phyloP scores from a whole-genome alignment of 1,284 basidiomycete genomes.

The Rhodotorula glutinis region DNA sequence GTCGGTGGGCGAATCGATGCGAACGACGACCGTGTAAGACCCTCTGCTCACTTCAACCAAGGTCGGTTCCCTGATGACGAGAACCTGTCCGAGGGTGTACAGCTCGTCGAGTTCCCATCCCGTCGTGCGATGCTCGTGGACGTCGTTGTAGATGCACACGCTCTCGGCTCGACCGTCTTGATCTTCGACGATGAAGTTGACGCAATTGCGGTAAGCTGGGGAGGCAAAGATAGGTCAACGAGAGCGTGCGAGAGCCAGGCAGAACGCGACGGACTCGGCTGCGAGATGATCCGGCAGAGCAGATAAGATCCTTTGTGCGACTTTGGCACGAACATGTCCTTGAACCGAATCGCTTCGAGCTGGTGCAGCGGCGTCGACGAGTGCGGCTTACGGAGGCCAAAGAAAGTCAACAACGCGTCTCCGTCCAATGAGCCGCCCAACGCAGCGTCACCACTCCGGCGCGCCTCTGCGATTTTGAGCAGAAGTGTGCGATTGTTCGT shows the following conservation, averaged over 20 bases:
- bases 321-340: not conserved
- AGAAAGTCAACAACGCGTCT: not conserved
- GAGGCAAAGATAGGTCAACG: too few species aligned
- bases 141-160: conserved; percentile 47
- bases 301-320: conserved; percentile 1
- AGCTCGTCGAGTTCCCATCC: conserved; percentile 43
- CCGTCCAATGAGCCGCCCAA: too few species aligned
- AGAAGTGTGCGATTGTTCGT: too few species aligned
- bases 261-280: not conserved
- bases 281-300: conserved; percentile 1
- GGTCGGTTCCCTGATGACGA: conserved; percentile 49
- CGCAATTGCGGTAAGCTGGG: not conserved
- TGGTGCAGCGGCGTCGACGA: not conserved
- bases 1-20: conserved; percentile 44
- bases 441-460: not conserved
- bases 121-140: conserved; percentile 28
- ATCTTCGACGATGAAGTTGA: conserved; percentile 5
- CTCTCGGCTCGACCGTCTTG: conserved; percentile 11
- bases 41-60: conserved; percentile 27
- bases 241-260: rapidly evolving
- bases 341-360: conserved; percentile 1
- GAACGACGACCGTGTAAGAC: conserved; percentile 25
- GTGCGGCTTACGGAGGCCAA: not conserved
- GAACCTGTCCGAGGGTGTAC: conserved; percentile 46
- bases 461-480: not conserved